A percentile compares a stretch with the other conserved stretches of the same genome.
Evolutionary conservation across 805 yeast species (phyloP).

Genomic region (Saccharomycopsis malanga): DNA sequence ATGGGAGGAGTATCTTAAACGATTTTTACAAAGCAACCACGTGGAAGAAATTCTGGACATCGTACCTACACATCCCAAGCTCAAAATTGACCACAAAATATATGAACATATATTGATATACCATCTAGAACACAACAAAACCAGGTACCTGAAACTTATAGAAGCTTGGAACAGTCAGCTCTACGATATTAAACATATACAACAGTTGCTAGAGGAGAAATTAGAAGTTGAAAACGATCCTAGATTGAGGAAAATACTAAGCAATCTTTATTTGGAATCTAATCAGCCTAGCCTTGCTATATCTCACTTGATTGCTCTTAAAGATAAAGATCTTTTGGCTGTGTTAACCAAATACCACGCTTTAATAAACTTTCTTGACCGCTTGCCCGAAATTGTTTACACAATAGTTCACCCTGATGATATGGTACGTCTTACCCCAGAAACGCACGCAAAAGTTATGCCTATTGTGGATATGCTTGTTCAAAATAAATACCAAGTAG

Average conservation of each 20-base stretch:
- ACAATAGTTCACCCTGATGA: conserved; percentile 34
- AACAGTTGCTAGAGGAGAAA: conserved; percentile 39
- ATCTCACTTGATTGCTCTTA: conserved; percentile 49
- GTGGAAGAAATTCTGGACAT: conserved; percentile 39
- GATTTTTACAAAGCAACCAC: conserved; percentile 43
- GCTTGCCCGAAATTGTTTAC: conserved; percentile 49
- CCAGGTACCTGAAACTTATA: conserved; percentile 37
- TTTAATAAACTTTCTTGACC: conserved; percentile 39
- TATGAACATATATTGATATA: conserved; percentile 44
- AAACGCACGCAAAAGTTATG: conserved; percentile 32
- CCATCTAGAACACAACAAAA: conserved; percentile 35
- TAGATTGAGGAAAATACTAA: conserved; percentile 38
- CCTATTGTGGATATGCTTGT: conserved; percentile 50
- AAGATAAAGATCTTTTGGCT: conserved; percentile 48
- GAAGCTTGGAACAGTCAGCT: conserved; percentile 51
- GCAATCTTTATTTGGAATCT: conserved; percentile 48
- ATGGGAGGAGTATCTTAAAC: conserved; percentile 62
- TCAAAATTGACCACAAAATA: conserved; percentile 31
- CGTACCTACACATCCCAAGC: conserved; percentile 45
- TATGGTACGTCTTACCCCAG: conserved; percentile 38
- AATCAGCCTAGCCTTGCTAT: conserved; percentile 59
- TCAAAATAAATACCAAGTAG: conserved; percentile 56
- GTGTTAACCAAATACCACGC: conserved; percentile 60
- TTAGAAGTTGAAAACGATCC: conserved; percentile 31
- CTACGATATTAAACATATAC: conserved; percentile 41